These are phyloP conservation scores for Radiomyces spectabilis DNA, from an alignment of 192 early-diverging fungal species.

Conservation along the genomic window DNA sequence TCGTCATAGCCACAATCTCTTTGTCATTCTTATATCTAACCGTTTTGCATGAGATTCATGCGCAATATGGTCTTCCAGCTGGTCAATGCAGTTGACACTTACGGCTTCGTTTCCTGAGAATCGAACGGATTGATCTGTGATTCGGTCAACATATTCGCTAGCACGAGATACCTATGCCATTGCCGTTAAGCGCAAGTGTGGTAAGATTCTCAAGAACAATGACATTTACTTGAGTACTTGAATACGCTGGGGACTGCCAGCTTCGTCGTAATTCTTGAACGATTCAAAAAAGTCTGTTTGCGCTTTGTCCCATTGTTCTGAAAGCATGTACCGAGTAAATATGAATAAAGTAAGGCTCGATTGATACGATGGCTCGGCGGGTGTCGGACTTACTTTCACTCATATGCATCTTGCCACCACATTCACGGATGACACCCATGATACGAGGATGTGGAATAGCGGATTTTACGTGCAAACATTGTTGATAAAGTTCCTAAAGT, in stretches of 20 bases:
- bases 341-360: background rate
- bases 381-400: slow-evolving; percentile 56
- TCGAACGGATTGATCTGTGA: slow-evolving; percentile 95
- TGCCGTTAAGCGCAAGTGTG: slow-evolving; percentile 2
- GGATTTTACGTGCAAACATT: slow-evolving; percentile 81
- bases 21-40: slow-evolving; percentile 82
- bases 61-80: background rate
- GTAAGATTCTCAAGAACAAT: slow-evolving; percentile 7
- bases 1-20: slow-evolving; percentile 90
- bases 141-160: slow-evolving; percentile 96
- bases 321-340: slow-evolving; percentile 2
- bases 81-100: slow-evolving; percentile 12
- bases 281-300: slow-evolving; percentile 95
- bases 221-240: slow-evolving; percentile 73
- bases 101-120: slow-evolving; percentile 95
- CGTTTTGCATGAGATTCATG: background rate
- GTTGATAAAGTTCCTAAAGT: slow-evolving; percentile 67
- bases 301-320: slow-evolving; percentile 86
- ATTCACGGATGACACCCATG: slow-evolving; percentile 96
- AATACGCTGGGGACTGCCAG: slow-evolving; percentile 87
- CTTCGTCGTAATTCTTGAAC: slow-evolving; percentile 98
- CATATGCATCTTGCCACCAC: slow-evolving; percentile 99
- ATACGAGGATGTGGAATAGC: slow-evolving; percentile 95
- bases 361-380: background rate
- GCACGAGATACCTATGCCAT: slow-evolving; percentile 61